Evolutionary conservation across 192 early-diverging fungal genomes (phyloP).

Genomic region (Podila minutissima): DNA sequence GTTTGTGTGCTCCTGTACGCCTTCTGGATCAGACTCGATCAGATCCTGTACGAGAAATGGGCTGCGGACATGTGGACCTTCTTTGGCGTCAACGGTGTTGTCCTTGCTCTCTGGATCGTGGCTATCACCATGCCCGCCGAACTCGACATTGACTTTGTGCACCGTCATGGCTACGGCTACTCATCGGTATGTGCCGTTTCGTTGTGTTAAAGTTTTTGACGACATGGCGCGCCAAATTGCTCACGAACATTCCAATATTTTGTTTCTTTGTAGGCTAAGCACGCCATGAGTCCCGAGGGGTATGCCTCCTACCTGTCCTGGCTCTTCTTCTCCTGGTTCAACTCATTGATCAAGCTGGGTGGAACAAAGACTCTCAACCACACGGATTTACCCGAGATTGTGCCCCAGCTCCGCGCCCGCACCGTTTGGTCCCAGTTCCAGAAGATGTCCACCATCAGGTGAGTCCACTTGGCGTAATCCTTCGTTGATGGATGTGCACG

Average conservation of each 20-base stretch:
- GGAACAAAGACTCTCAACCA: slow-evolving; percentile 49
- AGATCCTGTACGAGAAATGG: slow-evolving; percentile 14
- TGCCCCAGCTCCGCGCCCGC: slow-evolving; percentile 35
- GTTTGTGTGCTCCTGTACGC: slow-evolving; percentile 8
- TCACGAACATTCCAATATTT: neutral
- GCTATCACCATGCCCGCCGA: slow-evolving; percentile 47
- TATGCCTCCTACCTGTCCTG: slow-evolving; percentile 49
- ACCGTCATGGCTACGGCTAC: slow-evolving; percentile 42
- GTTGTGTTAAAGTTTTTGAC: neutral
- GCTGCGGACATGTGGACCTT: slow-evolving; percentile 19
- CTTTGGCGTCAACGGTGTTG: neutral
- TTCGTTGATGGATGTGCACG: neutral
- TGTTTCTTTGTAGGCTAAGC: slow-evolving; percentile 19
- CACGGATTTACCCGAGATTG: slow-evolving; percentile 51
- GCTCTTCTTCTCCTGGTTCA: slow-evolving; percentile 54
- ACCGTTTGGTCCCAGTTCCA: slow-evolving; percentile 52
- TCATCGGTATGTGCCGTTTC: slow-evolving; percentile 33
- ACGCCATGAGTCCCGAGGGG: slow-evolving; percentile 36
- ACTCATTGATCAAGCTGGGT: slow-evolving; percentile 40
- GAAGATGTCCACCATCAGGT: slow-evolving; percentile 19
- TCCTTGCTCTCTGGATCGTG: slow-evolving; percentile 12
- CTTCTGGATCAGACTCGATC: slow-evolving; percentile 28
- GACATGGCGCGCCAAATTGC: neutral
- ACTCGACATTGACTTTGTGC: slow-evolving; percentile 48
- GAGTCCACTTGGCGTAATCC: neutral